A percentile compares a stretch with the other conserved stretches of the same genome.
phyloP scores from a whole-genome alignment of 805 yeast species.

The Metschnikowia amazonensis region DNA sequence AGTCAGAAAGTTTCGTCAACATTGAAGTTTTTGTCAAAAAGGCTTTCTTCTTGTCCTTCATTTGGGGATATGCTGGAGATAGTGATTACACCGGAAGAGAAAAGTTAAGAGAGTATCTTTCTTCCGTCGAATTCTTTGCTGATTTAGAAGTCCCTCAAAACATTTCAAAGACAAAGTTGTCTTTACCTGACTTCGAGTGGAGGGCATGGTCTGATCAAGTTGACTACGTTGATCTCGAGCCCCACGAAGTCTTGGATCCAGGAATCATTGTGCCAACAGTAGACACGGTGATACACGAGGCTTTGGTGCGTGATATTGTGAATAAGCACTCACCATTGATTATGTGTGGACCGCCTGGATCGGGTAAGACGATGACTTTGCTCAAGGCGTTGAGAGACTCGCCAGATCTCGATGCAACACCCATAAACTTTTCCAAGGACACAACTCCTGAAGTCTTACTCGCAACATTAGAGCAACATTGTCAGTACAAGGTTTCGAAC shows the following conservation, averaged over 20 bases:
- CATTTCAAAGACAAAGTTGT: constrained; percentile 42
- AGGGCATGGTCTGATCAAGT: constrained; percentile 37
- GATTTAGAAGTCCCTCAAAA: constrained; percentile 10
- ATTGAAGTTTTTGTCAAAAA: constrained; percentile 28
- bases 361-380: constrained; percentile 93
- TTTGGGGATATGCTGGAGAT: constrained; percentile 71
- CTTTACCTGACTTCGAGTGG: constrained; percentile 49
- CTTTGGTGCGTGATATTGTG: constrained; percentile 53
- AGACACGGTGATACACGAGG: constrained; percentile 71
- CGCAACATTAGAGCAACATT: constrained; percentile 66
- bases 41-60: constrained; percentile 34
- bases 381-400: constrained; percentile 61
- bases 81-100: constrained; percentile 36
- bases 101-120: constrained; percentile 30
- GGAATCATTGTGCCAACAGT: constrained; percentile 71
- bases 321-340: constrained; percentile 57
- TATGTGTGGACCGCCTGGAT: constrained; percentile 95
- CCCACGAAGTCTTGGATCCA: constrained; percentile 57
- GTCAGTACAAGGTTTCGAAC: constrained; percentile 52
- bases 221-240: constrained; percentile 45
- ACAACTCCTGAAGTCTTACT: constrained; percentile 61
- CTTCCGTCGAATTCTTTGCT: constrained; percentile 17
- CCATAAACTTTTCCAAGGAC: constrained; percentile 80
- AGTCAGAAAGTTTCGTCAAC: constrained; percentile 19
- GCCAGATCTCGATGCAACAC: constrained; percentile 54